phyloP scores from a whole-genome alignment of 257 asterid species.

The Solanum sparsipilum region DNA sequence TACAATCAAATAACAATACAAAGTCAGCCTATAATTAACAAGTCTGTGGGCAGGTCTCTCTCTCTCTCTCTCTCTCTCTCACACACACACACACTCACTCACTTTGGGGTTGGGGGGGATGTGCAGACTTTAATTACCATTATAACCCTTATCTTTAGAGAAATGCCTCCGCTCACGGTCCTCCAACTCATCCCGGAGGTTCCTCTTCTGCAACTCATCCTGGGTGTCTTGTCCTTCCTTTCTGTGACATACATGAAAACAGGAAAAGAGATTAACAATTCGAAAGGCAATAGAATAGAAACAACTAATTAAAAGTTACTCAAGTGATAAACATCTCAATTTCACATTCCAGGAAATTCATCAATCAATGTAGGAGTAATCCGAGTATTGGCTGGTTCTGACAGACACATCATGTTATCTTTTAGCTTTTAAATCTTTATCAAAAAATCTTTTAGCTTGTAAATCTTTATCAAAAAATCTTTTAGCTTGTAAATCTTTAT shows the following conservation, averaged over 20 bases:
- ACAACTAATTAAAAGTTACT: neutral
- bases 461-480: neutral
- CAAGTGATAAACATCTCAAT: neutral
- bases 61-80: neutral
- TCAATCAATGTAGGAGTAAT: neutral
- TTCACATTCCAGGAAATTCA: neutral
- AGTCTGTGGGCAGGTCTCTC: neutral
- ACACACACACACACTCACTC: neutral
- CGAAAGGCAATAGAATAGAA: neutral
- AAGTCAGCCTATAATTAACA: neutral
- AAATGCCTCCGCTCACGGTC: conserved; percentile 82
- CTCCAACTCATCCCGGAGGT: conserved; percentile 75
- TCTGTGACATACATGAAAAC: conserved; percentile 16
- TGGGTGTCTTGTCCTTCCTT: conserved; percentile 89
- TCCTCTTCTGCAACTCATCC: conserved; percentile 65
- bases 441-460: neutral
- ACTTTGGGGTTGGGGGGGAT: neutral
- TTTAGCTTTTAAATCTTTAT: neutral
- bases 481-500: too few relatives aligned
- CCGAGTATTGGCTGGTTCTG: neutral
- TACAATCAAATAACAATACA: conserved; percentile 17
- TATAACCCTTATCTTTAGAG: conserved; percentile 46
- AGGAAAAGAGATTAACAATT: neutral
- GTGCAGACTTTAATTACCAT: neutral
- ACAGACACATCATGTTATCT: neutral